Percentiles rank a stretch among this genome's conserved stretches.
These are phyloP conservation scores for Wickerhamiella bombiphila DNA, from an alignment of 805 yeast genomes.

Conservation along the genomic window DNA sequence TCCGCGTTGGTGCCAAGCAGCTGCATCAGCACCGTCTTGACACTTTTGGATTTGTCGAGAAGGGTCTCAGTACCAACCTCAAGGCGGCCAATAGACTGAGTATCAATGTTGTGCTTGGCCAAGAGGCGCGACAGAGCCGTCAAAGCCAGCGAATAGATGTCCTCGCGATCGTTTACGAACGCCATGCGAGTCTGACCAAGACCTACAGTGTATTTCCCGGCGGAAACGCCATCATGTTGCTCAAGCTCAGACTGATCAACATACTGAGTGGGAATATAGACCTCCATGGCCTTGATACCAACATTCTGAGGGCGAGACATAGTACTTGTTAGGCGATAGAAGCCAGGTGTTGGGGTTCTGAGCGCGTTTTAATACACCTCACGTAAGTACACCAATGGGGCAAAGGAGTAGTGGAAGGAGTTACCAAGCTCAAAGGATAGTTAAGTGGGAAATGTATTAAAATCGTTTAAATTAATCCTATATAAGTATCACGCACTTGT, in stretches of 20 bases:
- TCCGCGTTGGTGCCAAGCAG: slow-evolving; percentile 78
- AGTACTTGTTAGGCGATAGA: no score
- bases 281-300: slow-evolving; percentile 93
- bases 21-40: slow-evolving; percentile 90
- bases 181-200: slow-evolving; percentile 98
- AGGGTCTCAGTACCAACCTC: slow-evolving; percentile 98
- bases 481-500: no score
- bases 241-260: slow-evolving; percentile 87
- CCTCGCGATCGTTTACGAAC: slow-evolving; percentile 94
- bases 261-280: slow-evolving; percentile 66
- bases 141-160: slow-evolving; percentile 83
- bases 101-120: slow-evolving; percentile 70
- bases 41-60: slow-evolving; percentile 91
- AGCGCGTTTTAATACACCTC: no score
- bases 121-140: slow-evolving; percentile 73
- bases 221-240: slow-evolving; percentile 65
- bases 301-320: slow-evolving; percentile 52
- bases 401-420: no score
- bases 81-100: slow-evolving; percentile 68
- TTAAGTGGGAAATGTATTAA: no score
- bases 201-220: slow-evolving; percentile 97
- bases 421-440: no score
- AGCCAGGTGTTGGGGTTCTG: no score
- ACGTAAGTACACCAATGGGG: no score
- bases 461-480: no score